These are phyloP conservation scores for Diutina mesorugosa DNA, from an alignment of 1,139 yeast species.

Conservation along the genomic window DNA sequence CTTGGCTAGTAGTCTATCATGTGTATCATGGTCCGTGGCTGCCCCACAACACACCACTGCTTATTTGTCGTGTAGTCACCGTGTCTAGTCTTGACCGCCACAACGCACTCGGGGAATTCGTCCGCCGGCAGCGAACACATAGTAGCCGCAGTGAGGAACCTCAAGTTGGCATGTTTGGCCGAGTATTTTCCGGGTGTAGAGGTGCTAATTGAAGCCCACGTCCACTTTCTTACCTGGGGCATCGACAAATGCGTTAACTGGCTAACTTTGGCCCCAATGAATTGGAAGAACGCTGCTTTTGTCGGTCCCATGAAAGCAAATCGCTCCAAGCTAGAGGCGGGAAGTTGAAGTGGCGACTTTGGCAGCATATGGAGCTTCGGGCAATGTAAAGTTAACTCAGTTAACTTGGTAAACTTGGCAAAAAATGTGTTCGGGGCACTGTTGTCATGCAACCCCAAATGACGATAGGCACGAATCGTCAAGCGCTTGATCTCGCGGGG, in stretches of 20 bases:
- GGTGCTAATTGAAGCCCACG: not conserved
- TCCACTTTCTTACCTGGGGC: not conserved
- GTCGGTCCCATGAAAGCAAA: not conserved
- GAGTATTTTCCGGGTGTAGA: not conserved
- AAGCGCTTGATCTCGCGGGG: not conserved
- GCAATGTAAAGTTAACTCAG: not conserved
- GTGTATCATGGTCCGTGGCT: not conserved
- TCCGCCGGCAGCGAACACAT: not conserved
- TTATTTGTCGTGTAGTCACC: not conserved
- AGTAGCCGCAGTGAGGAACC: not conserved
- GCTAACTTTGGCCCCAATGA: not conserved
- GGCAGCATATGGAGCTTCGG: not conserved
- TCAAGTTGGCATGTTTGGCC: not conserved
- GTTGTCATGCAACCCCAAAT: not conserved
- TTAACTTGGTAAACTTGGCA: not conserved
- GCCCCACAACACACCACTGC: constrained; percentile 2
- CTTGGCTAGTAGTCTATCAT: not conserved
- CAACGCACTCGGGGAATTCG: not conserved
- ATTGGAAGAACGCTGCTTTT: not conserved
- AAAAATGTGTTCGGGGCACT: not conserved
- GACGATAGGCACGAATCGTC: not conserved
- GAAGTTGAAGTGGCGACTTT: not conserved
- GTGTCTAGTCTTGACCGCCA: not conserved
- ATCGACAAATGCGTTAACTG: not conserved
- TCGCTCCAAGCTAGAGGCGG: not conserved